Conservation (phyloP, 2,329 filamentous ascomycete genomes). For the Sclerotinia glacialis region DNA sequence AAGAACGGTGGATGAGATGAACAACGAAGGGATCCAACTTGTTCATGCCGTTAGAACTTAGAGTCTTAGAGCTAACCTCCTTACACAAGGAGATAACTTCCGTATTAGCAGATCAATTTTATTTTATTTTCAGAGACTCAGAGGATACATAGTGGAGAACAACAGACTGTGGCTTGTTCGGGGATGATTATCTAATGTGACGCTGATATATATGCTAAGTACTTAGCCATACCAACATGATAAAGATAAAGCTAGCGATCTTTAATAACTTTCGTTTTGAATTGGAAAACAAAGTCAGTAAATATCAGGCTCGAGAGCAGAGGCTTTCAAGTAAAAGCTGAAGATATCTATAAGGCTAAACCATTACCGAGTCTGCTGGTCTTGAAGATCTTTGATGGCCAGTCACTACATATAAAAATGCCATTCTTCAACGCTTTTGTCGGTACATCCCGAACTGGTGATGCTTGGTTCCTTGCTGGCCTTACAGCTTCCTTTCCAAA, state of each 20-base stretch:
- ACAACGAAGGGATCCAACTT: neutral
- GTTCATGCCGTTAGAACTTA: neutral
- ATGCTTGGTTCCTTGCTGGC: constrained; percentile 24
- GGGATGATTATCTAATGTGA: neutral
- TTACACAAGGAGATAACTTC: neutral
- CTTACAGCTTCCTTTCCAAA: constrained; percentile 22
- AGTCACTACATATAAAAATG: neutral
- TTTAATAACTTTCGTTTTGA: no score
- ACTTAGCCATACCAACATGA: no score
- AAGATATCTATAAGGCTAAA: neutral
- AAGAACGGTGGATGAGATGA: no score
- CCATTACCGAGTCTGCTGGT: neutral
- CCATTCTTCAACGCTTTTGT: constrained; percentile 7
- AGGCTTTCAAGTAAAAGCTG: constrained; percentile 1
- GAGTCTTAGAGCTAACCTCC: no score
- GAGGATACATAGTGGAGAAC: no score
- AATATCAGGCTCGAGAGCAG: neutral
- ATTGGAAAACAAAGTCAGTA: neutral
- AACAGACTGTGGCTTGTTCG: neutral
- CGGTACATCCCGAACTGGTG: constrained; percentile 27
- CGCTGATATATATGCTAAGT: no score
- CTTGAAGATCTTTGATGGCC: neutral
- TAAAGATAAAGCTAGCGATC: no score
- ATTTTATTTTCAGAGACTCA: neutral
- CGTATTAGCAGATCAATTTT: neutral